These are phyloP conservation scores for Hordeum pubiflorum DNA, from an alignment of 202 grass and related monocot genomes.

Conservation along the genomic window DNA sequence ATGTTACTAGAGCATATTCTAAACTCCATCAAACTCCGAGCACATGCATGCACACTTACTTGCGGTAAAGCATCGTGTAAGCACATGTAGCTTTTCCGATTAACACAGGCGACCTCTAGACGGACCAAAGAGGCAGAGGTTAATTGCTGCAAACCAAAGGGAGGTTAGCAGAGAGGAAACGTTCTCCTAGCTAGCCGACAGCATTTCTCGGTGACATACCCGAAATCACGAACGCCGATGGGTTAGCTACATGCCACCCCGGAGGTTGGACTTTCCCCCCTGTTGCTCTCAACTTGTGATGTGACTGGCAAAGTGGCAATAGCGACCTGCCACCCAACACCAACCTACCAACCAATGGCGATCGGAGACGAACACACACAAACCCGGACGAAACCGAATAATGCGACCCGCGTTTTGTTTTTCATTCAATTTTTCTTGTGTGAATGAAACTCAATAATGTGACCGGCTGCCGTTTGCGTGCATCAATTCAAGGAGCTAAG, in stretches of 20 bases:
- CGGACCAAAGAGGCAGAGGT: neutral
- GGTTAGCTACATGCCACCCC: slow-evolving; percentile 22
- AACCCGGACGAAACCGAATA: slow-evolving; percentile 29
- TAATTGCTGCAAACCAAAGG: neutral
- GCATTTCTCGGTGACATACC: slow-evolving; percentile 40
- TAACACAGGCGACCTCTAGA: neutral
- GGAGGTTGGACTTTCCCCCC: slow-evolving; percentile 43
- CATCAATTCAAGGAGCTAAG: neutral
- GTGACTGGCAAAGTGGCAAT: slow-evolving; percentile 34
- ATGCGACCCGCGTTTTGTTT: slow-evolving; percentile 18
- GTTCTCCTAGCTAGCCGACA: slow-evolving; percentile 26
- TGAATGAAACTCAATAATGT: neutral
- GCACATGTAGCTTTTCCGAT: neutral
- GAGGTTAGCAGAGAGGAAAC: neutral
- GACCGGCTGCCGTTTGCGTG: neutral
- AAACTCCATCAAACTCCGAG: neutral
- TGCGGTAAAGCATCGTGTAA: neutral
- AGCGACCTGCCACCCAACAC: slow-evolving; percentile 38
- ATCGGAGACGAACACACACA: neutral
- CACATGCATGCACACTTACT: neutral
- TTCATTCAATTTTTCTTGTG: neutral
- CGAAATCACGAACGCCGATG: slow-evolving; percentile 34
- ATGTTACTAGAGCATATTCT: neutral
- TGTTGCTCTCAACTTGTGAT: slow-evolving; percentile 36
- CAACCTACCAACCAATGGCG: slow-evolving; percentile 13